These are phyloP conservation scores for Nannochloris sp. DNA, from an alignment of 139 green algal genomes.

Conservation along the genomic window DNA sequence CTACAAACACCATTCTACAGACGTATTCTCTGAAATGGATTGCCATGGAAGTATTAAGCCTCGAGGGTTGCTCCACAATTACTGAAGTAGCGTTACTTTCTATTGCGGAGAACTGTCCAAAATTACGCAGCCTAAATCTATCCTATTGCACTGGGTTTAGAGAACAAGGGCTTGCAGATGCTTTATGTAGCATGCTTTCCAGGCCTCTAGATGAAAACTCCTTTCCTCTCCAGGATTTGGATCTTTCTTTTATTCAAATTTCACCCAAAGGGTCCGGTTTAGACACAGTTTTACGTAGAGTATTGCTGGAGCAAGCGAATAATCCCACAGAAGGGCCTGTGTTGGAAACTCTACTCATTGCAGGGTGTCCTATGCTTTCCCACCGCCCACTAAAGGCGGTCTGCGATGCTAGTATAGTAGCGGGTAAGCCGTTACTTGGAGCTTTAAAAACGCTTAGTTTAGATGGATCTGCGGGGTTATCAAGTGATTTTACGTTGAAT, in stretches of 20 bases:
- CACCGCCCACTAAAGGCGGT: conserved; percentile 8
- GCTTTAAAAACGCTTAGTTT: conserved; percentile 13
- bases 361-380: conserved; percentile 16
- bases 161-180: neutral
- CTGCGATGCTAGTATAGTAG: conserved; percentile 3
- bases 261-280: conserved; percentile 2
- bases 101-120: conserved; percentile 1
- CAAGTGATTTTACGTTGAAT: neutral
- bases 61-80: conserved; percentile 2
- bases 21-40: neutral
- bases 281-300: conserved; percentile 3
- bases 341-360: conserved; percentile 14
- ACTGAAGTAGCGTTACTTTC: neutral
- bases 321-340: conserved; percentile 9
- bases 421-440: conserved; percentile 3
- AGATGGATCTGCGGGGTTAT: neutral
- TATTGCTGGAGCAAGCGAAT: conserved; percentile 5
- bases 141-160: conserved; percentile 10
- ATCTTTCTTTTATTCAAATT: conserved; percentile 10
- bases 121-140: neutral
- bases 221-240: conserved; percentile 3
- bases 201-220: neutral
- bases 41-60: neutral
- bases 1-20: neutral
- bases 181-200: conserved; percentile 10